These are phyloP conservation scores for Pythium folliculosum DNA, from an alignment of 352 stramenopile genomes.

Conservation along the genomic window DNA sequence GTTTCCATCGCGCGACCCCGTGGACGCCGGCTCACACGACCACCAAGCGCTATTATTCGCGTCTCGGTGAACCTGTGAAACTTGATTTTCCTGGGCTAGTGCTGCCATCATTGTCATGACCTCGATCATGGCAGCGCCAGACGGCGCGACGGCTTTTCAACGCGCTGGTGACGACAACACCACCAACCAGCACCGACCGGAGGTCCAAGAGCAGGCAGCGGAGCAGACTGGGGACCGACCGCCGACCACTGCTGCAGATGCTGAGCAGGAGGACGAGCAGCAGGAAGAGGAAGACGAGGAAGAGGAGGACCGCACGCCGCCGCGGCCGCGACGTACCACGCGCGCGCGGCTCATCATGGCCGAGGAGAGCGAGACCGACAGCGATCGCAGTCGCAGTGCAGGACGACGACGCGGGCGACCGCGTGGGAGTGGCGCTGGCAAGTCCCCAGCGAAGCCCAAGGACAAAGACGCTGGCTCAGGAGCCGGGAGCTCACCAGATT, in stretches of 20 bases:
- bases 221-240: background rate
- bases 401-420: constrained; percentile 8
- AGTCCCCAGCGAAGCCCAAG: constrained; percentile 3
- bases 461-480: background rate
- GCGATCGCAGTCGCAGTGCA: background rate
- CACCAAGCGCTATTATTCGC: background rate
- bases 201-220: background rate
- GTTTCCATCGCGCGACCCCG: too few species aligned
- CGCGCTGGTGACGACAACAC: background rate
- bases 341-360: constrained; percentile 5
- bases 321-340: constrained; percentile 4
- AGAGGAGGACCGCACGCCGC: constrained; percentile 28
- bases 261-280: background rate
- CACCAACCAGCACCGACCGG: background rate
- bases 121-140: constrained; percentile 2
- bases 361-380: constrained; percentile 13
- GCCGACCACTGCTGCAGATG: background rate
- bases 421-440: background rate
- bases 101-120: constrained; percentile 8
- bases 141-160: background rate
- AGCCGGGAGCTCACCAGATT: background rate
- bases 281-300: constrained; percentile 31
- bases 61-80: constrained; percentile 2
- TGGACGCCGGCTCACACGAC: too few species aligned
- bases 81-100: background rate